phyloP scores from a whole-genome alignment of 176 grass and related monocot species.

The Poa annua region DNA sequence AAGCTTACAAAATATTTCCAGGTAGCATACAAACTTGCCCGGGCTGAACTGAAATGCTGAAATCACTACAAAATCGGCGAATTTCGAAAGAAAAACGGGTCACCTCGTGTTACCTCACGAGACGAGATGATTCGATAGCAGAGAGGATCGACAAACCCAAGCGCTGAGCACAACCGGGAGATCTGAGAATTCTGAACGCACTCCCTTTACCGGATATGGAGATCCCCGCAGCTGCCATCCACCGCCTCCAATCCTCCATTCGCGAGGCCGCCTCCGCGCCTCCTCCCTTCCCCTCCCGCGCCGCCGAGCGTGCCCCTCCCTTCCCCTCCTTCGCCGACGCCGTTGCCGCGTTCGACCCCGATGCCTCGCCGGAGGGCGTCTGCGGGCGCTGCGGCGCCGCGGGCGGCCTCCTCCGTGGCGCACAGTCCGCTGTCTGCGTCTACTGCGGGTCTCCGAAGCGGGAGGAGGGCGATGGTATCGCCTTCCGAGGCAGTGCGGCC shows the following conservation, averaged over 20 bases:
- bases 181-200: conserved; percentile 45
- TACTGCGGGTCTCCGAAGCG: conserved; percentile 61
- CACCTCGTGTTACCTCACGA: no score
- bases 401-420: conserved; percentile 57
- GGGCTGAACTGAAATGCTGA: no score
- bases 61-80: no score
- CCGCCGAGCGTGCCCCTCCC: conserved; percentile 2
- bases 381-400: conserved; percentile 57
- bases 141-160: conserved; percentile 16
- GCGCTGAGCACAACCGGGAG: conserved; percentile 22
- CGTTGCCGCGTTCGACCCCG: conserved; percentile 49
- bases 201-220: conserved; percentile 40
- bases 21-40: no score
- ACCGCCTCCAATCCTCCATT: conserved; percentile 63
- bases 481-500: conserved; percentile 49
- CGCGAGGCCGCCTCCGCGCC: conserved; percentile 29
- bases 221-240: conserved; percentile 61
- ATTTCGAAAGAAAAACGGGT: no score
- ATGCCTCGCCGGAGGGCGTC: conserved; percentile 25
- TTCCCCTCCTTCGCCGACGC: conserved; percentile 55
- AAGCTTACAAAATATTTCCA: no score
- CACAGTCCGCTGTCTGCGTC: conserved; percentile 47
- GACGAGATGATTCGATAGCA: no score
- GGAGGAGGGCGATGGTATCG: conserved; percentile 46
- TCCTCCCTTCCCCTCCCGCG: not conserved